Conservation (phyloP, 2,329 filamentous ascomycete species). For the Claviceps paspali region DNA sequence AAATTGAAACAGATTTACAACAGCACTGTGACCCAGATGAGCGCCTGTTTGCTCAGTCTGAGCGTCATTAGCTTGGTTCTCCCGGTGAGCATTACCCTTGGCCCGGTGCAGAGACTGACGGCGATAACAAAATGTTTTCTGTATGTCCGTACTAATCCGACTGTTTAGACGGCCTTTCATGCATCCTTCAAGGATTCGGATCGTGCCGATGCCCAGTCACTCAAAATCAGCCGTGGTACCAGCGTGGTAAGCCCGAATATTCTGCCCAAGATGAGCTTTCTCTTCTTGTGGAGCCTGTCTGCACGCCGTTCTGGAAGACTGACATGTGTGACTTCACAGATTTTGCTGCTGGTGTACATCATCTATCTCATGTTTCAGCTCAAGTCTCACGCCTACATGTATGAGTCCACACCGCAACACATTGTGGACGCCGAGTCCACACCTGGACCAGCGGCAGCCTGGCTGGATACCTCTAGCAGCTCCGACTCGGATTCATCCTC, state of each 20-base stretch:
- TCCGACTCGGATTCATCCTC: conserved; percentile 38
- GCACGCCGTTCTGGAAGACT: background rate
- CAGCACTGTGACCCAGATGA: conserved; percentile 92
- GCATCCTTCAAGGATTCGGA: conserved; percentile 56
- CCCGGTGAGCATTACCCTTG: conserved; percentile 51
- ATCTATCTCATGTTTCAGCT: conserved; percentile 82
- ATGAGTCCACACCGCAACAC: conserved; percentile 81
- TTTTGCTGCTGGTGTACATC: conserved; percentile 66
- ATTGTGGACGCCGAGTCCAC: conserved; percentile 85
- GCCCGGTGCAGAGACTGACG: too few species aligned
- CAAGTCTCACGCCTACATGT: conserved; percentile 83
- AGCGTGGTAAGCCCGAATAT: conserved; percentile 51
- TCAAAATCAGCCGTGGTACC: conserved; percentile 79
- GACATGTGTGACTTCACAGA: conserved; percentile 21
- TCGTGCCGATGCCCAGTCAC: conserved; percentile 52
- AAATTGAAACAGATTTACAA: conserved; percentile 56
- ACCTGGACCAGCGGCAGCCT: conserved; percentile 68
- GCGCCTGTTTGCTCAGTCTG: conserved; percentile 77
- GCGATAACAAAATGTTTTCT: too few species aligned
- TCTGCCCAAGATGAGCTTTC: conserved; percentile 4
- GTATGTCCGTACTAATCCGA: conserved; percentile 15
- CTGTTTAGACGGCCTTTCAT: conserved; percentile 65
- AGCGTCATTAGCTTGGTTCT: conserved; percentile 80
- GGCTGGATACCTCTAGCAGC: conserved; percentile 57
- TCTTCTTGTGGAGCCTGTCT: too few species aligned